Conservation (phyloP, 2,329 filamentous ascomycete genomes). For the Torrubiellomyces zombiae region DNA sequence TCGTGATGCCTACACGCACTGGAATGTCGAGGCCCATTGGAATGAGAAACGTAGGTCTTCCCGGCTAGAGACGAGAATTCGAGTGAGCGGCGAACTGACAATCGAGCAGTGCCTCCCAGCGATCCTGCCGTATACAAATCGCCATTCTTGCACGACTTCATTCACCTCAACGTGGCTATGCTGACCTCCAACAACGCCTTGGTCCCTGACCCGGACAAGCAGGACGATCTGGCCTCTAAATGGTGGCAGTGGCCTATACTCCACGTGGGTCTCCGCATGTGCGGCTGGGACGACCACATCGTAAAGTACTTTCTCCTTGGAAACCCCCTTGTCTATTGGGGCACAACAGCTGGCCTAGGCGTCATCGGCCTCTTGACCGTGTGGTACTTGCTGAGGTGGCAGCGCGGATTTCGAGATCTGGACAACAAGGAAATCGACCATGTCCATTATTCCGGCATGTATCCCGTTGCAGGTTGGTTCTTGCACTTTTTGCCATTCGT, state of each 20-base stretch:
- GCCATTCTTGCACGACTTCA: constrained; percentile 92
- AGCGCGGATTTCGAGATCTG: constrained; percentile 81
- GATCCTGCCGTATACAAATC: constrained; percentile 90
- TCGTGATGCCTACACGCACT: constrained; percentile 87
- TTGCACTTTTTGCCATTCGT: constrained; percentile 93
- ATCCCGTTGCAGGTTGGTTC: constrained; percentile 86
- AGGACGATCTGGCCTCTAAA: constrained; percentile 88
- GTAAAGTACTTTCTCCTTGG: constrained; percentile 98
- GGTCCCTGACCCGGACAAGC: constrained; percentile 94
- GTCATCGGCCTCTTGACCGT: constrained; percentile 54
- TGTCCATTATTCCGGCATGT: constrained; percentile 84
- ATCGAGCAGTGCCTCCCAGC: constrained; percentile 59
- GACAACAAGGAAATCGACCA: constrained; percentile 69
- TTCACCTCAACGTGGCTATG: constrained; percentile 97
- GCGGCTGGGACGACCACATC: constrained; percentile 87
- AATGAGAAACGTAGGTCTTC: constrained; percentile 88
- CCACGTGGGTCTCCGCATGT: constrained; percentile 93
- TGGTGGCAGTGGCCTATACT: constrained; percentile 99
- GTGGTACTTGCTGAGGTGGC: constrained; percentile 90
- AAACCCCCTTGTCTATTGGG: constrained; percentile 95
- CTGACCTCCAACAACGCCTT: constrained; percentile 99
- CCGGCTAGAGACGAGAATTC: no score
- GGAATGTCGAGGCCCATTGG: constrained; percentile 91
- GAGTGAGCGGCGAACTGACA: constrained; percentile 1
- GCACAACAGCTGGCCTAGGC: constrained; percentile 63